Conservation (phyloP, 176 grass and related monocot genomes). For the Triticum timopheevii region DNA sequence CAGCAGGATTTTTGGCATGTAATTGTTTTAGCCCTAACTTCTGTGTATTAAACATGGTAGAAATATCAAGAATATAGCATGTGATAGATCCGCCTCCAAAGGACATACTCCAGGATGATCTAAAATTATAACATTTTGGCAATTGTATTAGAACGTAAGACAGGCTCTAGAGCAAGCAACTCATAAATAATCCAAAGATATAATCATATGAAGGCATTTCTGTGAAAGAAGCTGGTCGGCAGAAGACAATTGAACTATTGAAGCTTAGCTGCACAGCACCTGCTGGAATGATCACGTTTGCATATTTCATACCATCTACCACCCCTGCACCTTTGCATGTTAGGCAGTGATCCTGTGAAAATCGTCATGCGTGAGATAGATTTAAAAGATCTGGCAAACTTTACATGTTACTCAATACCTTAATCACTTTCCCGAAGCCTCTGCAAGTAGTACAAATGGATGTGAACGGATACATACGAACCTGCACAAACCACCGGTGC, state of each 20-base stretch:
- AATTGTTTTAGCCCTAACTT: neutral
- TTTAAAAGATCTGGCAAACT: neutral
- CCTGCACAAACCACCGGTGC: conserved; percentile 50
- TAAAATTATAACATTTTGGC: neutral
- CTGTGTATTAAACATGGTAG: neutral
- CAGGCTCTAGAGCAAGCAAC: neutral
- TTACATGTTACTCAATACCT: conserved; percentile 54
- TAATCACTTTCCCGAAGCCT: conserved; percentile 86
- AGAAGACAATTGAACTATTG: neutral
- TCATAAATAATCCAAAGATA: neutral
- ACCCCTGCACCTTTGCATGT: conserved; percentile 73
- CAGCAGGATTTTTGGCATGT: neutral
- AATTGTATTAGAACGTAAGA: neutral
- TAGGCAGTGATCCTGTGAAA: conserved; percentile 76
- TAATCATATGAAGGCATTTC: conserved; percentile 19
- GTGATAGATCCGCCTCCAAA: neutral
- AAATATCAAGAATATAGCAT: neutral
- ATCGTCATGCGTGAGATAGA: conserved; percentile 33
- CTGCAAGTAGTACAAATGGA: conserved; percentile 72
- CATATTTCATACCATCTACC: conserved; percentile 83
- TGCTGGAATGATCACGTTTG: conserved; percentile 77
- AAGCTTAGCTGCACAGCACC: conserved; percentile 49
- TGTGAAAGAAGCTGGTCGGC: conserved; percentile 1
- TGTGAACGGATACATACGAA: conserved; percentile 81
- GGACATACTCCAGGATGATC: neutral